phyloP scores from a whole-genome alignment of 1,139 yeast genomes.

The Candida sanyaensis region DNA sequence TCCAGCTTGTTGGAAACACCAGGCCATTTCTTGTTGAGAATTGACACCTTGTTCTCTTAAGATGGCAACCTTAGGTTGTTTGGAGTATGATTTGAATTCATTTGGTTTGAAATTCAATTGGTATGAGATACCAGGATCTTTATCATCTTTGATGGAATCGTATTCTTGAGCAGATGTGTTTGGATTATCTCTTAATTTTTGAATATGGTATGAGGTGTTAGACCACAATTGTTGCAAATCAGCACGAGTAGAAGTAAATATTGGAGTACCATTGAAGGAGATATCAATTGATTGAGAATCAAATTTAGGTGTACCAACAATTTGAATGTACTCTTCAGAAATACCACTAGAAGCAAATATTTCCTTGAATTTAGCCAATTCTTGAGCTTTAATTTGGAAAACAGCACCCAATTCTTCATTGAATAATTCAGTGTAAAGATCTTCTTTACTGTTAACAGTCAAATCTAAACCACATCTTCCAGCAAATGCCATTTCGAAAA shows the following conservation, averaged over 20 bases:
- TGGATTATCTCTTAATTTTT: slow-evolving; percentile 93
- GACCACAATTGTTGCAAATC: slow-evolving; percentile 84
- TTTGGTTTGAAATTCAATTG: slow-evolving; percentile 62
- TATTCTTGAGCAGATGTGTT: slow-evolving; percentile 85
- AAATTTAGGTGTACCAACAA: slow-evolving; percentile 69
- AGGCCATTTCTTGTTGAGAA: slow-evolving; percentile 98
- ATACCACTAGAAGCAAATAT: slow-evolving; percentile 62
- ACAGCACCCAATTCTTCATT: slow-evolving; percentile 96
- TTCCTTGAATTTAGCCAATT: slow-evolving; percentile 54
- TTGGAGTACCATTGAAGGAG: slow-evolving; percentile 43
- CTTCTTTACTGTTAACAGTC: slow-evolving; percentile 35
- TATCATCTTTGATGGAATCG: slow-evolving; percentile 69
- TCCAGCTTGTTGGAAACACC: slow-evolving; percentile 95
- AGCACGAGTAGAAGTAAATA: slow-evolving; percentile 62
- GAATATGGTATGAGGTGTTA: slow-evolving; percentile 86
- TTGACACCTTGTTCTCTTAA: slow-evolving; percentile 99
- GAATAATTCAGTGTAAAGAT: slow-evolving; percentile 61
- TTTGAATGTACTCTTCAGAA: slow-evolving; percentile 49
- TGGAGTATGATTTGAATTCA: slow-evolving; percentile 30
- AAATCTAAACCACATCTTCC: slow-evolving; percentile 77
- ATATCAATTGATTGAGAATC: slow-evolving; percentile 54
- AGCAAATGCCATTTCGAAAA: slow-evolving; percentile 96
- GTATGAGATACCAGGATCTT: slow-evolving; percentile 88
- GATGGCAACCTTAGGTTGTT: slow-evolving; percentile 85
- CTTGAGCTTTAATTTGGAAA: slow-evolving; percentile 72